A percentile compares a stretch with the other conserved stretches of the same genome.
These are phyloP conservation scores for Maudiozyma bulderi DNA, from an alignment of 805 yeast species.

Conservation along the genomic window DNA sequence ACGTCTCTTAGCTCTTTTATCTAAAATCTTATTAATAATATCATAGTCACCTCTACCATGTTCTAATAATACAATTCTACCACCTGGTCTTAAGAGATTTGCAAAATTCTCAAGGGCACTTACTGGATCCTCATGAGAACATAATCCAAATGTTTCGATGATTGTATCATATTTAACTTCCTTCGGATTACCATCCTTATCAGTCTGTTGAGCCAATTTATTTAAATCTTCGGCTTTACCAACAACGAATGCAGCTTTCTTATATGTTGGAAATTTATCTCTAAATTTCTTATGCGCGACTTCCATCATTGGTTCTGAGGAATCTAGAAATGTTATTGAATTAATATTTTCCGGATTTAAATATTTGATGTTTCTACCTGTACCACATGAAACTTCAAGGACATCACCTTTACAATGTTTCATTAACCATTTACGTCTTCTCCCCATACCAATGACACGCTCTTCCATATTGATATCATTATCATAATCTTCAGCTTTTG, in stretches of 20 bases:
- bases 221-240: slow-evolving; percentile 81
- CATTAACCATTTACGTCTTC: slow-evolving; percentile 72
- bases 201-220: slow-evolving; percentile 36
- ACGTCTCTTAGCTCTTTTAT: slow-evolving; percentile 72
- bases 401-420: slow-evolving; percentile 77
- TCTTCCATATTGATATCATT: slow-evolving; percentile 56
- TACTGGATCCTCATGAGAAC: slow-evolving; percentile 93
- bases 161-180: slow-evolving; percentile 76
- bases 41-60: slow-evolving; percentile 85
- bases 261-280: slow-evolving; percentile 52
- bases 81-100: slow-evolving; percentile 72
- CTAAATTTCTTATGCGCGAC: slow-evolving; percentile 66
- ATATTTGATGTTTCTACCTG: slow-evolving; percentile 84
- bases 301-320: slow-evolving; percentile 80
- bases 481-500: slow-evolving; percentile 74
- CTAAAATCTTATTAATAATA: slow-evolving; percentile 69
- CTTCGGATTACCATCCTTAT: slow-evolving; percentile 15
- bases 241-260: slow-evolving; percentile 75
- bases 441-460: slow-evolving; percentile 37
- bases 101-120: slow-evolving; percentile 68
- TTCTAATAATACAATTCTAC: slow-evolving; percentile 77
- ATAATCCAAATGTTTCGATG: slow-evolving; percentile 87
- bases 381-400: slow-evolving; percentile 89
- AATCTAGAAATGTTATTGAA: slow-evolving; percentile 77
- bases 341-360: slow-evolving; percentile 48